A percentile compares a stretch with the other conserved stretches of the same genome.
These are phyloP conservation scores for Rugonectria rugulosa DNA, from an alignment of 2,329 filamentous ascomycete genomes.

Conservation along the genomic window DNA sequence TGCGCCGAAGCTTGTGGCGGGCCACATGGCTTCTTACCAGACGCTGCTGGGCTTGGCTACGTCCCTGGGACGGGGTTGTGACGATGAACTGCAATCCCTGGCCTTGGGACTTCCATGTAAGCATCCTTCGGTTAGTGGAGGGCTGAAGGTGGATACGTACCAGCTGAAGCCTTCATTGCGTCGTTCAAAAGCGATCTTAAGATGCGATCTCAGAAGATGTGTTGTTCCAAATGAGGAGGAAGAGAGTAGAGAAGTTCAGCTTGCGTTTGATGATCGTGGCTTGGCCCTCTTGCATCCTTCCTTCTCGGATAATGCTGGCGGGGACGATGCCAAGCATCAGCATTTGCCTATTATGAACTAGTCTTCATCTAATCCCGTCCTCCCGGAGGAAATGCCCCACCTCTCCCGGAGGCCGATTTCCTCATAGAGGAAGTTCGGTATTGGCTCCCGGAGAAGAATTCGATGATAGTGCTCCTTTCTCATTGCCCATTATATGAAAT, in stretches of 20 bases:
- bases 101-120: not conserved
- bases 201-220: too few relatives aligned
- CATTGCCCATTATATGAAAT: too few relatives aligned
- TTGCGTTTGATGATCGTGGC: too few relatives aligned
- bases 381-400: not conserved
- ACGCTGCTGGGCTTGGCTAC: not conserved
- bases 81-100: conserved; percentile 20
- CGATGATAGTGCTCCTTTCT: not conserved
- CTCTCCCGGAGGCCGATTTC: too few relatives aligned
- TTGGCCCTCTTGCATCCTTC: too few relatives aligned
- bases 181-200: not conserved
- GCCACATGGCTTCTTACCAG: conserved; percentile 24
- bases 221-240: too few relatives aligned
- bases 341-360: conserved; percentile 4
- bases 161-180: not conserved
- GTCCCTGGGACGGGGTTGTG: not conserved
- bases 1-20: not conserved
- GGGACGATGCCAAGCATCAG: not conserved
- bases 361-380: not conserved
- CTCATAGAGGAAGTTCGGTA: too few relatives aligned
- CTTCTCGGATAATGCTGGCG: not conserved
- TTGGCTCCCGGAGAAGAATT: not conserved
- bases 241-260: too few relatives aligned
- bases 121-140: not conserved
- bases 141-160: not conserved